Conservation (phyloP, 2,329 filamentous ascomycete species). For the Coniochaeta sp. region DNA sequence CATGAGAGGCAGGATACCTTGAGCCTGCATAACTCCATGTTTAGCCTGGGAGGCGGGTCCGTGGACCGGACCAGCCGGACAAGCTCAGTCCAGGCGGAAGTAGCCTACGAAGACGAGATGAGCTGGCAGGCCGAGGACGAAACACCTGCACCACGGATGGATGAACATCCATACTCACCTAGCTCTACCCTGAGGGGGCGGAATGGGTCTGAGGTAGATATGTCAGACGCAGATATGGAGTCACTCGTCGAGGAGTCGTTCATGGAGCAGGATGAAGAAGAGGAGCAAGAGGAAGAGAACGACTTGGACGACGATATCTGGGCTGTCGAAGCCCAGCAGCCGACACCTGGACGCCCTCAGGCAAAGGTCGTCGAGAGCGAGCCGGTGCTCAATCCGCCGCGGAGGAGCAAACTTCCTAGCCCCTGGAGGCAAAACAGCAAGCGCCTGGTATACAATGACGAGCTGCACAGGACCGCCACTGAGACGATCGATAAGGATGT, state of each 20-base stretch:
- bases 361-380: constrained; percentile 8
- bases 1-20: neutral
- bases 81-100: constrained; percentile 23
- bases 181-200: constrained; percentile 6
- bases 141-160: constrained; percentile 3
- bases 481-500: constrained; percentile 20
- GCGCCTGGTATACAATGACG: constrained; percentile 23
- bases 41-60: constrained; percentile 3
- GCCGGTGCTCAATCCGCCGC: constrained; percentile 15
- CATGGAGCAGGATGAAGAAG: constrained; percentile 4
- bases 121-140: constrained; percentile 33
- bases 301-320: constrained; percentile 43
- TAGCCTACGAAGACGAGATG: constrained; percentile 26
- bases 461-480: constrained; percentile 17
- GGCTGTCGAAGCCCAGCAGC: constrained; percentile 48
- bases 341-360: constrained; percentile 25
- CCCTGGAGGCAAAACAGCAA: constrained; percentile 31
- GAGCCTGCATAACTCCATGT: constrained; percentile 3
- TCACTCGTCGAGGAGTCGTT: neutral
- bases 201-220: constrained; percentile 5
- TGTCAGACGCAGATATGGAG: constrained; percentile 6
- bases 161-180: neutral
- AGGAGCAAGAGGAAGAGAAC: constrained; percentile 6
- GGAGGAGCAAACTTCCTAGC: constrained; percentile 21
- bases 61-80: constrained; percentile 8